Conservation (phyloP, 2,329 filamentous ascomycete species). For the Fusarium proliferatum region DNA sequence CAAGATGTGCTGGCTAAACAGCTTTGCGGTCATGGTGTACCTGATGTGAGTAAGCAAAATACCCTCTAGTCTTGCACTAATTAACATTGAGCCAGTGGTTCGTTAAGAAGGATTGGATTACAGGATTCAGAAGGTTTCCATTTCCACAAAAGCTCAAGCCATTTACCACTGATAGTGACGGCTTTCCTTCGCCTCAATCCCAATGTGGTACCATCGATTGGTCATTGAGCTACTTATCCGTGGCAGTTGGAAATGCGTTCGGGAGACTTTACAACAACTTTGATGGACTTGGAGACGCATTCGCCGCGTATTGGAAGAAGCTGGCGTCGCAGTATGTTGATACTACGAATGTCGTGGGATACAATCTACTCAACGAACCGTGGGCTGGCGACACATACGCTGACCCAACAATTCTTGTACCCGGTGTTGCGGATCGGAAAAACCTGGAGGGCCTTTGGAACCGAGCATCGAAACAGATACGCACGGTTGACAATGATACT, state of each 20-base stretch:
- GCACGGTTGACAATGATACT: neutral
- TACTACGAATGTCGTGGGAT: neutral
- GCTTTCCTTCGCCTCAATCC: neutral
- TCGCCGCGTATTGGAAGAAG: neutral
- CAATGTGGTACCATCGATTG: neutral
- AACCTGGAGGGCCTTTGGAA: neutral
- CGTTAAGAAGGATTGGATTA: accelerated
- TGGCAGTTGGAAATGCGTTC: neutral
- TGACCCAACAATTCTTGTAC: neutral
- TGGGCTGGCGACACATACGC: neutral
- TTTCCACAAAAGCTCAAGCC: neutral
- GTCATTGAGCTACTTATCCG: neutral
- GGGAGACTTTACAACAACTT: neutral
- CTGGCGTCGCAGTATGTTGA: neutral
- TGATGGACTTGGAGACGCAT: neutral
- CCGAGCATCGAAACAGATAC: neutral
- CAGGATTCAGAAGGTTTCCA: neutral
- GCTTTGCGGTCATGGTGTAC: neutral
- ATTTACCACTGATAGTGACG: neutral
- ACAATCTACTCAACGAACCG: conserved; percentile 2
- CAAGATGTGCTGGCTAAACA: neutral
- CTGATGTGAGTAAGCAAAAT: neutral
- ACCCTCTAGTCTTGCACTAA: accelerated
- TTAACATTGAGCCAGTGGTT: neutral
- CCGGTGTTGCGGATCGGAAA: neutral